phyloP scores from a whole-genome alignment of 495 filamentous ascomycete species.

The Aspergillus hancockii region DNA sequence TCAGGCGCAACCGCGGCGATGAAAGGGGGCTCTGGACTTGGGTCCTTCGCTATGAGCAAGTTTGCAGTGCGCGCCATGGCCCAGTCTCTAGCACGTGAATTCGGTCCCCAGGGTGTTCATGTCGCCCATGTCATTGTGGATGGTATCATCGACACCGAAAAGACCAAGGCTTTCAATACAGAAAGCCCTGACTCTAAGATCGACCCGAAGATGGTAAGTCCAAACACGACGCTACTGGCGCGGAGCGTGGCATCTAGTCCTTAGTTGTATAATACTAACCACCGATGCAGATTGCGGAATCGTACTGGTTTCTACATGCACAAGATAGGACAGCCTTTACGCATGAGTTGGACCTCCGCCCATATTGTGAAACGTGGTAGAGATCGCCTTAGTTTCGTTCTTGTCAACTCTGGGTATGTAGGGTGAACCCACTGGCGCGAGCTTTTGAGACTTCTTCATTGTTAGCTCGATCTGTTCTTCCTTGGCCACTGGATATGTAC shows the following conservation, averaged over 20 bases:
- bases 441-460: too few species aligned
- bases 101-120: conserved; percentile 74
- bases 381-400: too few species aligned
- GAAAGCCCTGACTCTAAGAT: conserved; percentile 66
- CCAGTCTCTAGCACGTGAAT: conserved; percentile 73
- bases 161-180: conserved; percentile 53
- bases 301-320: conserved; percentile 72
- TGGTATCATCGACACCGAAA: conserved; percentile 71
- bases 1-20: conserved; percentile 69
- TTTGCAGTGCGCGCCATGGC: conserved; percentile 67
- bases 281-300: conserved; percentile 63
- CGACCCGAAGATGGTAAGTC: conserved; percentile 61
- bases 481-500: too few species aligned
- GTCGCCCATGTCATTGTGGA: conserved; percentile 75
- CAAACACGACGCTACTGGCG: not conserved
- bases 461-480: too few species aligned
- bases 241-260: not conserved
- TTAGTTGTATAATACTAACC: too few species aligned
- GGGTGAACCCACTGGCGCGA: too few species aligned
- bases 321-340: conserved; percentile 68
- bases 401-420: too few species aligned
- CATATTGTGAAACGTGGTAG: conserved; percentile 55
- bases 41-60: conserved; percentile 68
- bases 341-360: conserved; percentile 68
- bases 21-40: conserved; percentile 60